These are phyloP conservation scores for Penicillium palitans DNA, from an alignment of 2,329 filamentous ascomycete genomes.

Conservation along the genomic window DNA sequence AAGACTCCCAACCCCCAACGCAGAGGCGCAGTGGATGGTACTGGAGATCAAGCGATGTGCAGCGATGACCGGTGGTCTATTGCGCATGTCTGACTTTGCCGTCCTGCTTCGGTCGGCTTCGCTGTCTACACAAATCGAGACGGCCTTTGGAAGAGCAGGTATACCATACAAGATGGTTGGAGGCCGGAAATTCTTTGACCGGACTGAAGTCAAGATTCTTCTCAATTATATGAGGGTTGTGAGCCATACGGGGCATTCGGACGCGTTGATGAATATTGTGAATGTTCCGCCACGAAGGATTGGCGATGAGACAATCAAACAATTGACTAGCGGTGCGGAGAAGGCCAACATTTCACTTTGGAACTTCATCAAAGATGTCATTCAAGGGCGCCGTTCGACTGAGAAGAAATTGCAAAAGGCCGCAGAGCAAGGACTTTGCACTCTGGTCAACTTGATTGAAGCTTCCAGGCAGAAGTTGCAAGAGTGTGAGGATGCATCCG, in stretches of 20 bases:
- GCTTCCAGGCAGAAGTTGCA: conserved; percentile 57
- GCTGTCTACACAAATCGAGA: conserved; percentile 83
- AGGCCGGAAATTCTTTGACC: conserved; percentile 87
- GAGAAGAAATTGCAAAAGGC: conserved; percentile 57
- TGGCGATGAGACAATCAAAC: conserved; percentile 74
- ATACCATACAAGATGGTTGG: conserved; percentile 92
- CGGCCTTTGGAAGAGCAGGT: conserved; percentile 73
- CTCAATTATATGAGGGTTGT: conserved; percentile 87
- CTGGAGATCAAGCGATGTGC: conserved; percentile 73
- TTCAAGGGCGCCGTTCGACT: conserved; percentile 53
- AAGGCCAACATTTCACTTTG: conserved; percentile 69
- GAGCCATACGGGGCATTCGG: conserved; percentile 81
- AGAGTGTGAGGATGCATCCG: conserved; percentile 42
- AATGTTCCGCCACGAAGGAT: conserved; percentile 81
- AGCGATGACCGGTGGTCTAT: conserved; percentile 69
- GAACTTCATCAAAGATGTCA: conserved; percentile 64
- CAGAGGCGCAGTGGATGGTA: conserved; percentile 86
- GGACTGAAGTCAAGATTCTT: conserved; percentile 81
- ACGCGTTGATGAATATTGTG: conserved; percentile 78
- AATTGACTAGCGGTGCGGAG: conserved; percentile 75
- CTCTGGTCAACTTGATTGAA: conserved; percentile 62
- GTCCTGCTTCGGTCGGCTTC: conserved; percentile 82
- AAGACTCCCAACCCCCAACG: conserved; percentile 65
- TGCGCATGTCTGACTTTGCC: conserved; percentile 76
- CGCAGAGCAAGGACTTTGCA: conserved; percentile 58